Percentiles rank a stretch among this genome's conserved stretches.
phyloP scores from a whole-genome alignment of 1,139 yeast species.

The Blastobotrys capitulatus region DNA sequence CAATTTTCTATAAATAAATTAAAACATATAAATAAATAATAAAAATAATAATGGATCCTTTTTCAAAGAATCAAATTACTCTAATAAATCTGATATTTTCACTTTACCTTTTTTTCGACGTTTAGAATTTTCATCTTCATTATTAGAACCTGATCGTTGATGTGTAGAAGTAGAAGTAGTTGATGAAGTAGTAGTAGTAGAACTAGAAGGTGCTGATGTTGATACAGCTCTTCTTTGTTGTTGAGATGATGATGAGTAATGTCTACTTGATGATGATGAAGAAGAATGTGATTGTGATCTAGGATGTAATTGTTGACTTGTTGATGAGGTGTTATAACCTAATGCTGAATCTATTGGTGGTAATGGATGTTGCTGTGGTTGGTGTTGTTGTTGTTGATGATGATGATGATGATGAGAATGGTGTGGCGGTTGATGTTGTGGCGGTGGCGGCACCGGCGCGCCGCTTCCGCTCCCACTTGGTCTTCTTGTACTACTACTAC shows the following conservation, averaged over 20 bases:
- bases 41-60: no score
- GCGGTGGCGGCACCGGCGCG: background rate
- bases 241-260: background rate
- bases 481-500: background rate
- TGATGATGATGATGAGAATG: background rate
- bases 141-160: background rate
- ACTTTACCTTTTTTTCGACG: constrained; percentile 17
- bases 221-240: constrained; percentile 1
- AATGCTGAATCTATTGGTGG: background rate
- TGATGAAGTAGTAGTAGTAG: no score
- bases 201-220: no score
- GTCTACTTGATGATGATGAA: background rate
- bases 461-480: background rate
- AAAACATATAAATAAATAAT: no score
- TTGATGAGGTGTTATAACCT: background rate
- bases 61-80: no score
- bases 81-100: constrained; percentile 36
- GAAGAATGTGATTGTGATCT: background rate
- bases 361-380: background rate
- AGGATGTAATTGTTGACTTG: background rate
- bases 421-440: background rate
- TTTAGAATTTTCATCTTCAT: background rate
- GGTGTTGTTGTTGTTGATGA: background rate
- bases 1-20: no score
- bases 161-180: no score